phyloP scores from a whole-genome alignment of 495 filamentous ascomycete species.

The Annulohypoxylon maeteangense region DNA sequence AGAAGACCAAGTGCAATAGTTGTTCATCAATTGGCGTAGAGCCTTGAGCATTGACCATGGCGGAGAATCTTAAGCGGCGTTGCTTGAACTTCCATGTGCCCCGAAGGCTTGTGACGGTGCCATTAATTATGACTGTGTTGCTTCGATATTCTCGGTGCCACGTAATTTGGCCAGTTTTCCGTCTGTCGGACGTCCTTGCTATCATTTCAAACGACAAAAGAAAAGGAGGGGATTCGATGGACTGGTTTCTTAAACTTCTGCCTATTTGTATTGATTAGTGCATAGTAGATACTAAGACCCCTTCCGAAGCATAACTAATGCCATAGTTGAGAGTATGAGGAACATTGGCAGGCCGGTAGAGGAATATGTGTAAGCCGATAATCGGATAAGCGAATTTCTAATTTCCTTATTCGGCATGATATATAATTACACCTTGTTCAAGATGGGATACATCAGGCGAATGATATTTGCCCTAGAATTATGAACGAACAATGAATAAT shows the following conservation, averaged over 20 bases:
- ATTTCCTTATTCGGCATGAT: constrained; percentile 19
- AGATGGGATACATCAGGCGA: not conserved
- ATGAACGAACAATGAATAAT: not conserved
- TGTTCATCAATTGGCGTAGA: not conserved
- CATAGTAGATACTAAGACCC: not conserved
- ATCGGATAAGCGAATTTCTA: constrained; percentile 16
- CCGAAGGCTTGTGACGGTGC: not conserved
- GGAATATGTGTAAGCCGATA: constrained; percentile 4
- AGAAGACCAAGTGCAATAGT: not conserved
- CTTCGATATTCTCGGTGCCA: constrained; percentile 2
- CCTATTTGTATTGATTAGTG: constrained; percentile 4
- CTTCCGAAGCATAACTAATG: not conserved
- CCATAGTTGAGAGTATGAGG: not conserved
- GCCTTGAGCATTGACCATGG: not conserved
- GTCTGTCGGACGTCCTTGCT: constrained; percentile 16
- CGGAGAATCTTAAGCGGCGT: not conserved
- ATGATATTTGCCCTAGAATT: not conserved
- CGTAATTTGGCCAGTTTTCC: constrained; percentile 11
- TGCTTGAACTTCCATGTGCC: constrained; percentile 14
- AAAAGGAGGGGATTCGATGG: not conserved
- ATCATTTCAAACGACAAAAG: not conserved
- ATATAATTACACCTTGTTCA: not conserved
- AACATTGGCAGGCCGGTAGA: not conserved
- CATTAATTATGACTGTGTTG: constrained; percentile 16
- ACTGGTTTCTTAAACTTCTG: not conserved